Conservation (phyloP, 768 basidiomycete species). For the Strobilomyces confusus region DNA sequence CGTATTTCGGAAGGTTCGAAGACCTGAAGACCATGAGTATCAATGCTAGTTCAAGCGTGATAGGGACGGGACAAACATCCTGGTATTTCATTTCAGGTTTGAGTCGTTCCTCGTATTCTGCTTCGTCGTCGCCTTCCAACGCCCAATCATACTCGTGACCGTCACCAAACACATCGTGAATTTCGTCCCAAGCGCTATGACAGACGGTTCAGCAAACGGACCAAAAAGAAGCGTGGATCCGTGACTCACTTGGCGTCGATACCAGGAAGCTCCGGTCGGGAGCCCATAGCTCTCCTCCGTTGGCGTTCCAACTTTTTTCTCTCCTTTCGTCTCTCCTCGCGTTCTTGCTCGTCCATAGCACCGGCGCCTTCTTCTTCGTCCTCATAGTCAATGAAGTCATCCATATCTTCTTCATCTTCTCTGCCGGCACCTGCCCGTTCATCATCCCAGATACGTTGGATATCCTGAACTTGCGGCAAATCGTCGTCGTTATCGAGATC, state of each 20-base stretch:
- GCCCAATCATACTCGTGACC: conserved; percentile 98
- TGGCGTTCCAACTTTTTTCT: conserved; percentile 59
- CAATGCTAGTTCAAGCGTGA: neutral
- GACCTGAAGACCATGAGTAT: conserved; percentile 50
- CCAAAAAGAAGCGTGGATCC: neutral
- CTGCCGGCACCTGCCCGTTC: conserved; percentile 44
- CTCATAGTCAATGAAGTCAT: conserved; percentile 74
- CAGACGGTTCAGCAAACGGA: conserved; percentile 10
- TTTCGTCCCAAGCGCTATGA: conserved; percentile 87
- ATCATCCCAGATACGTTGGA: conserved; percentile 78
- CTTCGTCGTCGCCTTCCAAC: conserved; percentile 72
- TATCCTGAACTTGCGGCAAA: conserved; percentile 51
- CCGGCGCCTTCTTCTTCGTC: conserved; percentile 81
- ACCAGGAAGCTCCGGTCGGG: conserved; percentile 68
- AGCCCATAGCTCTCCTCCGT: conserved; percentile 59
- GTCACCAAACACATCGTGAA: conserved; percentile 94
- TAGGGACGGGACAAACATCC: conserved; percentile 50
- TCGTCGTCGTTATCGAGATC: conserved; percentile 58
- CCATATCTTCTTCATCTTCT: conserved; percentile 63
- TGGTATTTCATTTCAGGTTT: conserved; percentile 80
- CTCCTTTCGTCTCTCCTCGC: conserved; percentile 70
- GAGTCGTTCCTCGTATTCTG: conserved; percentile 39
- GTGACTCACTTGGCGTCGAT: conserved; percentile 76
- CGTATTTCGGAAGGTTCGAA: conserved; percentile 98
- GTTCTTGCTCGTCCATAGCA: conserved; percentile 69